Percentiles rank a stretch among this genome's conserved stretches.
Conservation (phyloP, 2,329 filamentous ascomycete species). For the Colletotrichum chrysophilum region DNA sequence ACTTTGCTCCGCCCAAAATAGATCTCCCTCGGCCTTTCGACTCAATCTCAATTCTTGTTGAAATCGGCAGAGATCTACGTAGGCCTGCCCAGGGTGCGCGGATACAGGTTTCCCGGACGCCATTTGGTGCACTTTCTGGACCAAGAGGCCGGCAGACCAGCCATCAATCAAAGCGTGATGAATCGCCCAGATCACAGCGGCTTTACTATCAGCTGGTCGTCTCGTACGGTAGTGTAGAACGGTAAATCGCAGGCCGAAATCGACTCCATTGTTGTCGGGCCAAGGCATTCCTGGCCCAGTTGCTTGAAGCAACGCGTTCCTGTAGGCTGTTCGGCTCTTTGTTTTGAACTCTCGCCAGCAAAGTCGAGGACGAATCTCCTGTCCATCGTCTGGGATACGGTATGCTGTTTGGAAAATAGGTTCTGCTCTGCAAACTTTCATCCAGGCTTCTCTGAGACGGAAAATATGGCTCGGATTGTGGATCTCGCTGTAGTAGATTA, state of each 20-base stretch:
- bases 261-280: background rate
- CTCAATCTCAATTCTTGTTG: background rate
- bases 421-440: conserved; percentile 27
- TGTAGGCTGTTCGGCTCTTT: background rate
- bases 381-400: background rate
- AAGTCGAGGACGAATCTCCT: background rate
- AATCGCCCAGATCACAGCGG: background rate
- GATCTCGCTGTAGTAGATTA: conserved; percentile 25
- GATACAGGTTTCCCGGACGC: background rate
- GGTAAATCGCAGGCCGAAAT: background rate
- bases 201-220: background rate
- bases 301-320: background rate
- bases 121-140: background rate
- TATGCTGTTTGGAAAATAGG: conserved; percentile 24
- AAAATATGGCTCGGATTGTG: conserved; percentile 21
- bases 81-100: background rate
- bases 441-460: conserved; percentile 30
- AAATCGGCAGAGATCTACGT: background rate
- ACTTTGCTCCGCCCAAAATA: background rate
- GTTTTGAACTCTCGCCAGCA: background rate
- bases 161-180: background rate
- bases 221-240: background rate
- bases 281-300: background rate
- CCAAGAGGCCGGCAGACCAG: background rate
- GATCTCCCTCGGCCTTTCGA: background rate